Evolutionary conservation across 768 basidiomycete species (phyloP), one percentile per base, ranked within the genome.

Genomic region (Russula olivacea): DNA sequence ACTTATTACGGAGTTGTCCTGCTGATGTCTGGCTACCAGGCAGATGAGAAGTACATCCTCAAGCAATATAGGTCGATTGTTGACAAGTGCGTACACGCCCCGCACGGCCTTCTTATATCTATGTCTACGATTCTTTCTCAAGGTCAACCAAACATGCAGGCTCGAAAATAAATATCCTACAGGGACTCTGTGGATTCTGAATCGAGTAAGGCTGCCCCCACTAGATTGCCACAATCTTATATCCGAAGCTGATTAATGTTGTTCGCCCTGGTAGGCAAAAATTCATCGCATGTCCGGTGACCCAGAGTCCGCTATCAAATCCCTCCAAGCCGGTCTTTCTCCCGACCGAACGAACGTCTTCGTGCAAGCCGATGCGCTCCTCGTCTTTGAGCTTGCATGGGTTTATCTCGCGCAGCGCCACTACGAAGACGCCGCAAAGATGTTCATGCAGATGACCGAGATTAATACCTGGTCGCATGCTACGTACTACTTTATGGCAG

Each of bases 361-460:
- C 70, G 78, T 75, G 19, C 88, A 91, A 71, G 89, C 87, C 0
- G 88, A 91, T 71, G 83, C 85, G 21, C 71, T 91, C 69, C 77
- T 91, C 8, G 77, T 82, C 15, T 91, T 89, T 66, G 90, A 92
- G 71, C 78, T 92, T 4, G 88, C 87, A 0, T 91, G 90, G 89
- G 85, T 84, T 17, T 72, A 88, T 1, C 77, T 91, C 3, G 78
- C 83, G 1, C 79, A 87, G 61, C 73, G 85, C 58, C 76, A 80
- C 61, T 89, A 91, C 59, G 74, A 80, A 65, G 87, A 91, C 65
- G 79, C 86, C 1, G 88, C 87, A 1, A 81, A 87, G 52, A 77
- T 78, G 61, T 90, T 91, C 68, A 67, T 89, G 48, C 77, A 74
- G 59, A 75, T 91, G 66, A 85, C 83, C 5, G 79, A 83, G 64